Percentiles rank a stretch among this genome's conserved stretches.
phyloP scores from a whole-genome alignment of 352 stramenopile genomes.

The Phytopythium helicoides region DNA sequence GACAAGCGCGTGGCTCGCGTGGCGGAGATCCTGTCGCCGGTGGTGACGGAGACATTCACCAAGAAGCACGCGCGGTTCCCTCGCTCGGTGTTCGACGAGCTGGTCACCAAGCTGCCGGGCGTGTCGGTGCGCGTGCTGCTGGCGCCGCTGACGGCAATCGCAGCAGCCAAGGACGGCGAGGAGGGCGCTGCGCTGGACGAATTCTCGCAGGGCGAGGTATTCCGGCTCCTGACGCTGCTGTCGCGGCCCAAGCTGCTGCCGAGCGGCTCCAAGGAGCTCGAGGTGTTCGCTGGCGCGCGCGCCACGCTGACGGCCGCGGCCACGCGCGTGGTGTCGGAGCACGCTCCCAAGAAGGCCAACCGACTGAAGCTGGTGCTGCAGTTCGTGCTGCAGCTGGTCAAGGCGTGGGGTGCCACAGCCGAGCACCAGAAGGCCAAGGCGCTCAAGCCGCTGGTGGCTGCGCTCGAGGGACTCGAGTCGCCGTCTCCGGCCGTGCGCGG shows the following conservation, averaged over 20 bases:
- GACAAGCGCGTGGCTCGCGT: conserved; percentile 5
- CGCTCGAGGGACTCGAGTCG: conserved; percentile 44
- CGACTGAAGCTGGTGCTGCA: conserved; percentile 67
- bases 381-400: conserved; percentile 67
- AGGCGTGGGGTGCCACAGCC: conserved; percentile 32
- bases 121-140: conserved; percentile 55
- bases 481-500: conserved; percentile 69
- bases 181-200: conserved; percentile 48
- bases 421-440: conserved; percentile 19
- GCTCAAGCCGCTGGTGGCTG: conserved; percentile 34
- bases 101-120: conserved; percentile 52
- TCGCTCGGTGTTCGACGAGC: conserved; percentile 61
- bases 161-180: conserved; percentile 30
- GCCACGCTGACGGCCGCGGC: conserved; percentile 38
- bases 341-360: conserved; percentile 54
- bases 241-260: conserved; percentile 53
- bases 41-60: conserved; percentile 60
- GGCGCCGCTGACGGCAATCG: conserved; percentile 44
- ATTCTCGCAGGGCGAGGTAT: conserved; percentile 77
- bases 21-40: conserved; percentile 24
- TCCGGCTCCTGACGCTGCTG: conserved; percentile 66
- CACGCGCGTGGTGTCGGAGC: conserved; percentile 32
- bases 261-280: conserved; percentile 20
- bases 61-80: conserved; percentile 86
- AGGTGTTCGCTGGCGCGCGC: conserved; percentile 32